Conservation (phyloP, 805 yeast genomes). For the Saturnispora bothae region DNA sequence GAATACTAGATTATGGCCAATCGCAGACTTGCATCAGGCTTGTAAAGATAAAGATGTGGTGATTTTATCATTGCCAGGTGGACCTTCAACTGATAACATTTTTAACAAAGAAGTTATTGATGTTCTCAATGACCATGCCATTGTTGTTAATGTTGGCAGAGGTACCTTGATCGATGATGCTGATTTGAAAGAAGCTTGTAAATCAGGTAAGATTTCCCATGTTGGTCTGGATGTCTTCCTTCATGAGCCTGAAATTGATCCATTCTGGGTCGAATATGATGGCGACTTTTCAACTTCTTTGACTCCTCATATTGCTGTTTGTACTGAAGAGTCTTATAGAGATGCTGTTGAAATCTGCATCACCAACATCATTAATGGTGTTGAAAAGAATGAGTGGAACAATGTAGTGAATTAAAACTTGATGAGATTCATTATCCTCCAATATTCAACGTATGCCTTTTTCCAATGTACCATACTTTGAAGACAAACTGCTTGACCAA, state of each 20-base stretch:
- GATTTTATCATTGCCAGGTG: slow-evolving; percentile 58
- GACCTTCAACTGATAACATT: slow-evolving; percentile 45
- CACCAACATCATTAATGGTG: slow-evolving; percentile 40
- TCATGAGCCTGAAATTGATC: slow-evolving; percentile 43
- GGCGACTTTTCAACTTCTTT: slow-evolving; percentile 32
- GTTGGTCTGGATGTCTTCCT: slow-evolving; percentile 70
- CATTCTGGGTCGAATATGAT: slow-evolving; percentile 10
- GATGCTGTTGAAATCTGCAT: slow-evolving; percentile 43
- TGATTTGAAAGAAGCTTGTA: slow-evolving; percentile 51
- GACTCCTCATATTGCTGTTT: slow-evolving; percentile 66
- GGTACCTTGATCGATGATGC: slow-evolving; percentile 60
- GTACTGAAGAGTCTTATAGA: slow-evolving; percentile 46
- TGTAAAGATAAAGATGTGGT: slow-evolving; percentile 37
- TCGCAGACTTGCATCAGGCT: slow-evolving; percentile 33
- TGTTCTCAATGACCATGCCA: slow-evolving; percentile 40
- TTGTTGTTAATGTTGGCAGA: slow-evolving; percentile 67
- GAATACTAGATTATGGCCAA: slow-evolving; percentile 37
- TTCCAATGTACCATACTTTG: slow-evolving; percentile 14
- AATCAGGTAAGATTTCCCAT: slow-evolving; percentile 47
- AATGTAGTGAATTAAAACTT: slow-evolving; percentile 8
- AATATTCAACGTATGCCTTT: slow-evolving; percentile 11
- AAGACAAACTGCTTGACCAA: slow-evolving; percentile 15
- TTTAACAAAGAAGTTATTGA: slow-evolving; percentile 39
- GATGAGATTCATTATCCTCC: slow-evolving; percentile 1
- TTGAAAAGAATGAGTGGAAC: slow-evolving; percentile 24